These are phyloP conservation scores for Durusdinium trenchii DNA, from an alignment of 73 alveolate species.

Conservation along the genomic window DNA sequence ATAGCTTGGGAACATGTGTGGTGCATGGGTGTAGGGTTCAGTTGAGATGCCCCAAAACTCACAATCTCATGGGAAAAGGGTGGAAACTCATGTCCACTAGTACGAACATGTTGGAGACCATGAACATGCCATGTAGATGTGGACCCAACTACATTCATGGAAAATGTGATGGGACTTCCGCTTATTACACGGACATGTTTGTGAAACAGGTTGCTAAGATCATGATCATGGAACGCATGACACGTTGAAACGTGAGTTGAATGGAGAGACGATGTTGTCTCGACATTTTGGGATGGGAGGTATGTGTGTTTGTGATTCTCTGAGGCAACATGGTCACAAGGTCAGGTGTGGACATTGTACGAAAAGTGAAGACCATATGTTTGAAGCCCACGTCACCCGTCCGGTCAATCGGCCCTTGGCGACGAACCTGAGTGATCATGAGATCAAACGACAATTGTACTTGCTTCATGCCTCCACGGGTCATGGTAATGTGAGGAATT, in stretches of 20 bases:
- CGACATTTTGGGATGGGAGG: neutral
- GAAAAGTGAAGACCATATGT: neutral
- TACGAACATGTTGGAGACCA: neutral
- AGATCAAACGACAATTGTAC: neutral
- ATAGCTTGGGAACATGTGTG: neutral
- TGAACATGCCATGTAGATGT: neutral
- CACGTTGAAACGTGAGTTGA: neutral
- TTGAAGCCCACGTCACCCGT: neutral
- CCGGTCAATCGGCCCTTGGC: neutral
- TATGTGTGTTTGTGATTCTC: neutral
- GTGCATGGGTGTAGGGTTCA: neutral
- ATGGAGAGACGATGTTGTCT: neutral
- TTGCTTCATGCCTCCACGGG: constrained; percentile 5
- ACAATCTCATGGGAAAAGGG: neutral
- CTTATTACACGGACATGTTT: neutral
- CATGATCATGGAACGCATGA: neutral
- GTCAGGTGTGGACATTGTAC: neutral
- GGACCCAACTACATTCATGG: neutral
- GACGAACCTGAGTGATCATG: neutral
- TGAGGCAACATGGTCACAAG: neutral
- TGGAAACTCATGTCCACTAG: neutral
- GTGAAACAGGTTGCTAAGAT: neutral
- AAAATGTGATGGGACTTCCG: neutral
- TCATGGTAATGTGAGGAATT: neutral
- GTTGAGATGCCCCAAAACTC: neutral